Evolutionary conservation across 257 asterid genomes (phyloP).

Genomic region (Petrea volubilis): DNA sequence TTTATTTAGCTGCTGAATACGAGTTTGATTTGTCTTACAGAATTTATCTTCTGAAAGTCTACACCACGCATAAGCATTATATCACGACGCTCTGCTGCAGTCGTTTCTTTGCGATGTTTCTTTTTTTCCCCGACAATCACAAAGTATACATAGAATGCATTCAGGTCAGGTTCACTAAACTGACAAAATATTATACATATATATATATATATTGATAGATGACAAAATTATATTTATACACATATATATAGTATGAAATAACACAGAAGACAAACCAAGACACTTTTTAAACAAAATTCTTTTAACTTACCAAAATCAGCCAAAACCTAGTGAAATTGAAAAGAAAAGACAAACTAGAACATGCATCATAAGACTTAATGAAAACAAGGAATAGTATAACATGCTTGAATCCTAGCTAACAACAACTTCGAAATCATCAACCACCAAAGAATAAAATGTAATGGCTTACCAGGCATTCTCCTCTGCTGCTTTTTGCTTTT

Average conservation of each 20-base stretch:
- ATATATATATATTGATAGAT: too few species aligned
- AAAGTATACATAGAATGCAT: slow-evolving; percentile 15
- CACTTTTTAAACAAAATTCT: not conserved
- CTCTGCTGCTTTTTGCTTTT: slow-evolving; percentile 53
- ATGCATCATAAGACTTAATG: not conserved
- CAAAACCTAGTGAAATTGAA: not conserved
- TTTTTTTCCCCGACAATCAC: slow-evolving; percentile 75
- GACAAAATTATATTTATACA: too few species aligned
- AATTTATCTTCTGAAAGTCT: slow-evolving; percentile 83
- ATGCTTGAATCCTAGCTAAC: not conserved
- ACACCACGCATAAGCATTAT: slow-evolving; percentile 86
- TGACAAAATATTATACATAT: too few species aligned
- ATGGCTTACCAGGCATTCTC: slow-evolving; percentile 50
- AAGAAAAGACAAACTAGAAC: not conserved
- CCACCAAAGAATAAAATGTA: not conserved
- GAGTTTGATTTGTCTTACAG: slow-evolving; percentile 42
- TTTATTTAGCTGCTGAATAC: not conserved
- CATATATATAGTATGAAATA: too few species aligned
- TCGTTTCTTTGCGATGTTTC: slow-evolving; percentile 81
- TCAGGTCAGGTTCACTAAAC: slow-evolving; percentile 25
- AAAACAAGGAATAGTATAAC: not conserved
- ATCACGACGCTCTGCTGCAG: slow-evolving; percentile 79
- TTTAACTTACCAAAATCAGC: not conserved
- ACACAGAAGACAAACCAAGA: not conserved
- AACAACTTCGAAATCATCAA: slow-evolving; percentile 3